These are phyloP conservation scores for Abelmoschus esculentus DNA, from an alignment of 345 rosid genomes.

Conservation along the genomic window DNA sequence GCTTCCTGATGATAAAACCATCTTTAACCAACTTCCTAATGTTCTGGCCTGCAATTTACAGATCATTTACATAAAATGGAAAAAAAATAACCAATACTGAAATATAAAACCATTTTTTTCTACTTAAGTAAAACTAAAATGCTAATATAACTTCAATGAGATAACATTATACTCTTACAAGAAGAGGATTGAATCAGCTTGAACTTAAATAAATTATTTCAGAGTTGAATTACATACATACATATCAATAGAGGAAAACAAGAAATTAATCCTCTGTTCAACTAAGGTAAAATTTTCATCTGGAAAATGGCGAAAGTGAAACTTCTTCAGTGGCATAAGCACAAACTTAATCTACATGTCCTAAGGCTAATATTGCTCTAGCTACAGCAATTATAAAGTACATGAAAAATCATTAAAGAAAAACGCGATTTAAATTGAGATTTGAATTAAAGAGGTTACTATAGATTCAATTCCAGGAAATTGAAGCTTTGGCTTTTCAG, in stretches of 20 bases:
- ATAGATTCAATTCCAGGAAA: background rate
- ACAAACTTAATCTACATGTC: background rate
- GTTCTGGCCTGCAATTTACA: conserved; percentile 56
- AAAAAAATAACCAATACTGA: background rate
- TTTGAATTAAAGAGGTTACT: too few relatives aligned
- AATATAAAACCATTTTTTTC: background rate
- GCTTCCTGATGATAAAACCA: conserved; percentile 94
- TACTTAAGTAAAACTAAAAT: background rate
- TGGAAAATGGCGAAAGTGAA: too few relatives aligned
- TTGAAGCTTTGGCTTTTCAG: background rate
- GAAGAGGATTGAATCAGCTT: background rate
- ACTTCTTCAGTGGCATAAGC: background rate
- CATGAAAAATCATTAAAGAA: too few relatives aligned
- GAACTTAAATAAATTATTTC: background rate
- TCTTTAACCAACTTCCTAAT: conserved; percentile 91
- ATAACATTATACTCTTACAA: background rate
- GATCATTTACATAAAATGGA: background rate
- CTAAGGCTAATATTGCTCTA: background rate
- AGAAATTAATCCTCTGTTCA: background rate
- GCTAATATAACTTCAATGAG: background rate
- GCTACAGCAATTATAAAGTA: background rate
- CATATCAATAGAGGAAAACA: background rate
- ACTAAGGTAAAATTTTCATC: background rate
- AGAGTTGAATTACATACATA: too few relatives aligned
- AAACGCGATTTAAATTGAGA: too few relatives aligned